Evolutionary conservation across 1,139 yeast genomes (phyloP).

Genomic region (Pichia sp.): DNA sequence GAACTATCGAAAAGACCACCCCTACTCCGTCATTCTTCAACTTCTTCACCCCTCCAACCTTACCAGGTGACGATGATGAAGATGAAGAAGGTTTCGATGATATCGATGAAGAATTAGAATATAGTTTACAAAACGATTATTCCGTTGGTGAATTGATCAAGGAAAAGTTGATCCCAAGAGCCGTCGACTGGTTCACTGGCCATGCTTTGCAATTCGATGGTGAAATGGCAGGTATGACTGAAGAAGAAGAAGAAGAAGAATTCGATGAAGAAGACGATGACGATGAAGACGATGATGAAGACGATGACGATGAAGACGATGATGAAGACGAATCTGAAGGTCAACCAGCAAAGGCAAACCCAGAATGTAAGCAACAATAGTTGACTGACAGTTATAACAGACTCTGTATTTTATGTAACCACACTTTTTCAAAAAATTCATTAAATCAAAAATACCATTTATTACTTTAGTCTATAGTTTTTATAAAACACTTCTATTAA

Average conservation of each 20-base stretch:
- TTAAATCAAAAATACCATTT: too few relatives aligned
- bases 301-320: conserved; percentile 9
- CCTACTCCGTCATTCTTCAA: conserved; percentile 94
- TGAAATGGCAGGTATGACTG: conserved; percentile 43
- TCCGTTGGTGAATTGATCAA: conserved; percentile 96
- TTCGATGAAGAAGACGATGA: conserved; percentile 31
- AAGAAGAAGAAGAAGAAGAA: conserved; percentile 43
- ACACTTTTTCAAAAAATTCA: neutral
- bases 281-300: conserved; percentile 48
- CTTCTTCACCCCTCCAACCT: conserved; percentile 91
- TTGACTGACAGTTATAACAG: neutral
- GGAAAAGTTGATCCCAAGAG: conserved; percentile 94
- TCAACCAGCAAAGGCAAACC: conserved; percentile 8
- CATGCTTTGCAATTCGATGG: conserved; percentile 75
- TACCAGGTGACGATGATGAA: conserved; percentile 51
- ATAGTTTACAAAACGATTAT: conserved; percentile 86
- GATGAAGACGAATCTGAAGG: neutral
- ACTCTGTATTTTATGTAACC: neutral
- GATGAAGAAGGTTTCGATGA: conserved; percentile 55
- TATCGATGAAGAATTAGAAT: conserved; percentile 75
- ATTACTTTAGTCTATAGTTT: neutral
- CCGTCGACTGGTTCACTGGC: conserved; percentile 98
- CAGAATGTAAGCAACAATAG: conserved; percentile 23
- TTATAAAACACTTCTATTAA: neutral
- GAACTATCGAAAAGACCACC: conserved; percentile 92